Base-by-base conservation (phyloP, 768 basidiomycete species). In the Naematelia encephala region DNA sequence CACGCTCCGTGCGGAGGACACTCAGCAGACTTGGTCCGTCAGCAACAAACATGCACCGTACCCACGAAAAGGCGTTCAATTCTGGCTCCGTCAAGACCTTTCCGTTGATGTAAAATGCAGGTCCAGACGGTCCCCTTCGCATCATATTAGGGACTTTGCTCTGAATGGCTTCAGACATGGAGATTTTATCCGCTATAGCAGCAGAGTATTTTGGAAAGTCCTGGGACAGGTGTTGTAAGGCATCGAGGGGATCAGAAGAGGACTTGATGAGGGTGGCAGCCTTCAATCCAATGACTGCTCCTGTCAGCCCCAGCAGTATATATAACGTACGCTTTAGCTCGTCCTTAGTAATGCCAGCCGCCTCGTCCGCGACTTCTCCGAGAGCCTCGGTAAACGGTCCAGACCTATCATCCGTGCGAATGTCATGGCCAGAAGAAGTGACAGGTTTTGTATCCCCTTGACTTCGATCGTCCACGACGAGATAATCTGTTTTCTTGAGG, bases 401-500 rank as follows among this genome's bases (percentile, higher is more conserved):
- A 16, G 34, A 39, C 34, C 34, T 39, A 8, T 39, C 34, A 16
- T 39, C 34, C 34, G 16, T 16, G 34, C 34, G 8, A 8, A 8
- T 23, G 16, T 29, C 28, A 13, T 43, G 16, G 5, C 28, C 46
- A 5, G 51, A 13, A 42, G 30, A 13, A 42, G 30, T 19, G 46
- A 11, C 46, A 19, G 23, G 5, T 47, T 11, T 47, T 8, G 46
- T 19, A 25, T 8, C 46, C 21, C 46, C 5, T 25, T 49, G 54
- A 4, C 56, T 34, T 21, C 96, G 80, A 74, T 99, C 96, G 71
- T 99, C 96, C 5, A 97, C 79, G 3, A 87, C 91, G 12, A 97
- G 83, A 73, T 98, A 99, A 68, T 99, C 96, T 82, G 85, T 96
- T 80, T 93, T 96, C 81, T 99, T 99, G 67, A 99, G 78, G 66